Evolutionary conservation across 108 stramenopile genomes (phyloP), one percentile per base, ranked within the genome.

Genomic region (Mayamaea pseudoterrestris): DNA sequence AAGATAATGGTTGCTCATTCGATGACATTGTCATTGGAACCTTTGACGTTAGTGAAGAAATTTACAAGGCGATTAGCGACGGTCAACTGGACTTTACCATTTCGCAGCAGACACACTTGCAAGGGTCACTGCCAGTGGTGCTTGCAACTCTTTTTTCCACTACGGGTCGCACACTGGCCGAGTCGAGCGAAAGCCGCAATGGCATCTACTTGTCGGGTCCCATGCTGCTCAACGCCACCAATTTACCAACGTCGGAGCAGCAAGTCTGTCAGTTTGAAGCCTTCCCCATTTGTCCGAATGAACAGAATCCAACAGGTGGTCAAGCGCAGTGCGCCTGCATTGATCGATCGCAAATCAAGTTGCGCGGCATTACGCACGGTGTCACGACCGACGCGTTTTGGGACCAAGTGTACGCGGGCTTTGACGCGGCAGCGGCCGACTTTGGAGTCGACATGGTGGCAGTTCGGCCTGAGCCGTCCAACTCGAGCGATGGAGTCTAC

Each of bases 311-410:
- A 11, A 29, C 14, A 3, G 25, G n/a, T 16, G 3, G 30, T 5
- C 30, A 35, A 17, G 35, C 35, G 3, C 5, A 39, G 20, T 65
- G 64, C 35, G 24, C 9, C 5, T 65, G 64, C 27, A 45, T 43
- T 7, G 43, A 52, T 34, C 57, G 58, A 8, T 25, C 35, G 4
- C 30, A 13, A 8, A 46, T 65, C n/a, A 31, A 44, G 5, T 57
- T 65, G 36, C 57, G 57, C 21, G 64, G 64, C 25, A 58, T 65
- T 27, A 7, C 59, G 5, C 64, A 65, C 27, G 64, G 64, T 3
- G 31, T 44, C 5, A 53, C 51, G 28, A 44, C 50, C 1, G 64
- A 59, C 41, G 17, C 27, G 13, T 65, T 65, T 30, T 65, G 64
- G 64, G 64, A 65, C 35, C 44, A 36, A 0, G 58, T 65, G 16